These are phyloP conservation scores for Ministeria vibrans DNA, from an alignment of 78 protist species.

Conservation along the genomic window DNA sequence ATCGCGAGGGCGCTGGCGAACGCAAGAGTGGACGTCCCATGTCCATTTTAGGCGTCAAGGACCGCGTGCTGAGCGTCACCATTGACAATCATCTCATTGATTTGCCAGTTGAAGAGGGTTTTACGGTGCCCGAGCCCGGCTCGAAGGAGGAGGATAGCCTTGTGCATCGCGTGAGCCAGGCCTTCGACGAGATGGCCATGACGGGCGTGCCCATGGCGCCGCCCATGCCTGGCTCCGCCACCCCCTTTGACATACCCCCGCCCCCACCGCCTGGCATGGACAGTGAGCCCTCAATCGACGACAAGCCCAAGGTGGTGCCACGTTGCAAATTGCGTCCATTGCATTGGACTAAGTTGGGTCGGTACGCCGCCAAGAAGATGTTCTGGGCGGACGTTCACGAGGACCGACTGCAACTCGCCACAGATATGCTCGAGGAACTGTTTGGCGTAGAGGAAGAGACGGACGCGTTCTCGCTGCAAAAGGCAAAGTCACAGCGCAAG, in stretches of 20 bases:
- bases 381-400: not conserved
- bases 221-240: not conserved
- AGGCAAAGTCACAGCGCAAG: not conserved
- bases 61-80: too few species aligned
- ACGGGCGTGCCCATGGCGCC: not conserved
- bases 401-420: not conserved
- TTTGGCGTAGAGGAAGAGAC: not conserved
- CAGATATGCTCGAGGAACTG: not conserved
- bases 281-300: not conserved
- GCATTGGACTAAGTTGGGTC: not conserved
- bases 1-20: too few species aligned
- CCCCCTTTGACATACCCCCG: not conserved
- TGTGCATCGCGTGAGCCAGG: too few species aligned
- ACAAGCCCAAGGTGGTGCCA: not conserved
- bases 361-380: too few species aligned
- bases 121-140: too few species aligned
- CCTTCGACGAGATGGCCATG: too few species aligned
- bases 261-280: conserved; percentile 3
- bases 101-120: too few species aligned
- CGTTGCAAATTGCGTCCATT: conserved; percentile 5
- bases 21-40: too few species aligned
- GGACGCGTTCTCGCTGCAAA: not conserved
- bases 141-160: too few species aligned
- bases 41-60: too few species aligned
- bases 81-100: too few species aligned